These are phyloP conservation scores for Penicillium fimorum DNA, from an alignment of 495 filamentous ascomycete species.

Conservation along the genomic window DNA sequence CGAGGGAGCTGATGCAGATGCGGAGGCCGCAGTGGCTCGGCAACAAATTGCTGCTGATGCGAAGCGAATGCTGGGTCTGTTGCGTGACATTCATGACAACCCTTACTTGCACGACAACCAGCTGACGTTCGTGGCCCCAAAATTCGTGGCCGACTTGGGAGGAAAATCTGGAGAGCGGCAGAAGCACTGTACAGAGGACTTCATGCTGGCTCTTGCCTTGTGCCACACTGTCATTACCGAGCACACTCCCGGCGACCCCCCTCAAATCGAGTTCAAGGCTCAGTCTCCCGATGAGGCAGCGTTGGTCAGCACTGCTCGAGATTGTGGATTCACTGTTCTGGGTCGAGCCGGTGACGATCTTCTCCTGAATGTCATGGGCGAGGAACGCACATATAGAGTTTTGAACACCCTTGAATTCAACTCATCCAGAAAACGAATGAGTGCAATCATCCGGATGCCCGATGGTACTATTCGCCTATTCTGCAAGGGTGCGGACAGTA, in stretches of 20 bases:
- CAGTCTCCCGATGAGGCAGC: constrained; percentile 98
- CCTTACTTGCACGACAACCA: constrained; percentile 88
- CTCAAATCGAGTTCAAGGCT: constrained; percentile 90
- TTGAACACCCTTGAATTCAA: constrained; percentile 98
- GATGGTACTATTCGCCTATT: constrained; percentile 88
- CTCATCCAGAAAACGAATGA: constrained; percentile 96
- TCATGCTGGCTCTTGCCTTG: constrained; percentile 93
- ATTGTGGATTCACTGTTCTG: constrained; percentile 94
- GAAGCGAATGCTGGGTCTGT: constrained; percentile 63
- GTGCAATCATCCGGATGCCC: constrained; percentile 94
- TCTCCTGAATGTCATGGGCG: constrained; percentile 80
- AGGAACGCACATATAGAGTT: constrained; percentile 79
- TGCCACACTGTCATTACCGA: constrained; percentile 98
- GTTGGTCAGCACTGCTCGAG: constrained; percentile 87
- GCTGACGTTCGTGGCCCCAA: constrained; percentile 87
- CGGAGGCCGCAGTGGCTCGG: constrained; percentile 67
- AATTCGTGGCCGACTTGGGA: constrained; percentile 76
- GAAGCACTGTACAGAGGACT: constrained; percentile 71
- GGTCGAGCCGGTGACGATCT: constrained; percentile 76
- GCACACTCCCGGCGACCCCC: constrained; percentile 79
- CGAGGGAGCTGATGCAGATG: constrained; percentile 79
- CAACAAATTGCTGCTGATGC: constrained; percentile 80
- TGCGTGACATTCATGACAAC: constrained; percentile 80
- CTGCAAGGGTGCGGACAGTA: constrained; percentile 97
- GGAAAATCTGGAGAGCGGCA: constrained; percentile 79